Evolutionary conservation across 1,284 basidiomycete genomes (phyloP).

Genomic region (Leccinum ponderosum): DNA sequence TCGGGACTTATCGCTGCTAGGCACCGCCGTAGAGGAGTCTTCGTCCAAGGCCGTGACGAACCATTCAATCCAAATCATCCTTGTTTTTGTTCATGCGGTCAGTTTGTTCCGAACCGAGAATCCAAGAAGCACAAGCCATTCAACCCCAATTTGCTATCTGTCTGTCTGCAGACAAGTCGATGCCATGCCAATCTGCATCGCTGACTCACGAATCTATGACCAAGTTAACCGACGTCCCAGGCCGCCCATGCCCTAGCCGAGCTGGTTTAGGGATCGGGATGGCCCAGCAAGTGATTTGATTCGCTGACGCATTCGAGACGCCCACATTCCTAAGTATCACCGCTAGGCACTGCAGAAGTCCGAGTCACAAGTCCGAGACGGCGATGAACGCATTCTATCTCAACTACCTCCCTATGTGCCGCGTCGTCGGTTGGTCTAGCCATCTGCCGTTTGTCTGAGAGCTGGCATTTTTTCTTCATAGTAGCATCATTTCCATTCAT

Average conservation of each 20-base stretch:
- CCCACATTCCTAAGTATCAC: neutral
- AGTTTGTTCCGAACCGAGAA: neutral
- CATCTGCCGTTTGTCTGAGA: neutral
- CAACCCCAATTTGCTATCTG: neutral
- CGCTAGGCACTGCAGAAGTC: neutral
- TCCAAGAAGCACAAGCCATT: neutral
- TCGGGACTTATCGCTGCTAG: neutral
- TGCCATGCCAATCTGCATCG: neutral
- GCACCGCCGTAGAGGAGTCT: neutral
- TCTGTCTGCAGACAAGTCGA: neutral
- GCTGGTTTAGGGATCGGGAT: neutral
- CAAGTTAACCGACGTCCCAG: neutral
- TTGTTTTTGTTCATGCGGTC: neutral
- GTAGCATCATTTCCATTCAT: neutral
- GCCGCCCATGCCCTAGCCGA: no score
- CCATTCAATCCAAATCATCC: neutral
- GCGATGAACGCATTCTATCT: neutral
- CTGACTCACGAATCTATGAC: neutral
- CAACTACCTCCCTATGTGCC: neutral
- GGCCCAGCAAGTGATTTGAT: neutral
- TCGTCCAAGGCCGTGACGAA: neutral
- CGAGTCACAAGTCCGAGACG: neutral
- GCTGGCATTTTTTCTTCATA: neutral
- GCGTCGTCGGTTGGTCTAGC: neutral
- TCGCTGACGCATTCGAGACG: neutral